phyloP scores from a whole-genome alignment of 2,329 filamentous ascomycete species.

The Rhynchosporium secalis region DNA sequence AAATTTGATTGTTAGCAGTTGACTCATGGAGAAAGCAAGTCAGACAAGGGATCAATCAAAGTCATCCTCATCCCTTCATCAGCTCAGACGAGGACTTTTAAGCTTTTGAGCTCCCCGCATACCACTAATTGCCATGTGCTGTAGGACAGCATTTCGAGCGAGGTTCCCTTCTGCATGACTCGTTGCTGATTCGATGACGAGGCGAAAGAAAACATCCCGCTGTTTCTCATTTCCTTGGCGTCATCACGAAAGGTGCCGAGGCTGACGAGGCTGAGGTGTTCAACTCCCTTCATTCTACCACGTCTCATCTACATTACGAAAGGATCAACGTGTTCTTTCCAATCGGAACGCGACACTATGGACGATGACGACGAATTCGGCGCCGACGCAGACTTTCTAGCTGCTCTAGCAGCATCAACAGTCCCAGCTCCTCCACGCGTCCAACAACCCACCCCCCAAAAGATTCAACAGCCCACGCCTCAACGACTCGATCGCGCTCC shows the following conservation, averaged over 20 bases:
- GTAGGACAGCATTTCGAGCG: background rate
- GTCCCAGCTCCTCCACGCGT: slow-evolving; percentile 30
- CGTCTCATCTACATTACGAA: background rate
- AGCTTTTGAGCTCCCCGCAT: too few species aligned
- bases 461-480: slow-evolving; percentile 50
- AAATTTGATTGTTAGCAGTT: too few species aligned
- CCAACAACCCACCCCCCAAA: slow-evolving; percentile 43
- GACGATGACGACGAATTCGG: slow-evolving; percentile 57
- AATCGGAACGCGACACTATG: slow-evolving; percentile 25
- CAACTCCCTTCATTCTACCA: background rate
- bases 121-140: too few species aligned
- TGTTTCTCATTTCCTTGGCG: background rate
- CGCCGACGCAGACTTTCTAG: slow-evolving; percentile 56
- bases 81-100: too few species aligned
- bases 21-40: too few species aligned
- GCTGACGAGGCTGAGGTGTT: slow-evolving; percentile 12
- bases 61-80: too few species aligned
- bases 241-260: slow-evolving; percentile 8
- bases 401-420: slow-evolving; percentile 53
- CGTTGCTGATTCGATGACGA: background rate
- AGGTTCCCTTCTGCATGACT: background rate
- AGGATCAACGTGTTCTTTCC: background rate
- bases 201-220: background rate
- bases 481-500: slow-evolving; percentile 56
- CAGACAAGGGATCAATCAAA: too few species aligned